Percentiles rank a stretch among this genome's conserved stretches.
Evolutionary conservation across 805 yeast species (phyloP).

Genomic region (Debaryomyces castellii): DNA sequence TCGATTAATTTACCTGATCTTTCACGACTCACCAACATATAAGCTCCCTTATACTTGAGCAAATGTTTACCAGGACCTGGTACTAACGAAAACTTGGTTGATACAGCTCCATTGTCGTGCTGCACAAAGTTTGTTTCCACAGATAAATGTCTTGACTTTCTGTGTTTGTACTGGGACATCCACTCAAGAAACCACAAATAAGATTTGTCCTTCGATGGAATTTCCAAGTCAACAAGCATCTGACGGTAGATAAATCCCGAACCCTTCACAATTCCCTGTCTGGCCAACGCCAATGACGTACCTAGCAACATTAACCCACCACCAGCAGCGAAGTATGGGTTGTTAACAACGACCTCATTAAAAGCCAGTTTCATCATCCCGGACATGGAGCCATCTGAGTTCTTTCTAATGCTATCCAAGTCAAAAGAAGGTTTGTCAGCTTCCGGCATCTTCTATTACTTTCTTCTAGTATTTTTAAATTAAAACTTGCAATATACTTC

Average conservation of each 20-base stretch:
- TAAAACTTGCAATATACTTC: neutral
- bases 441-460: neutral
- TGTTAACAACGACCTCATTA: conserved; percentile 57
- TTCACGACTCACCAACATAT: conserved; percentile 84
- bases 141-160: conserved; percentile 79
- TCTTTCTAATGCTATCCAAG: conserved; percentile 31
- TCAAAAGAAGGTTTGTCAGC: conserved; percentile 16
- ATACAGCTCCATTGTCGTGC: conserved; percentile 89
- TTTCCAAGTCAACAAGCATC: conserved; percentile 86
- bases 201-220: conserved; percentile 89
- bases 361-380: conserved; percentile 40
- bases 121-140: conserved; percentile 86
- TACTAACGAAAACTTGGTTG: conserved; percentile 84
- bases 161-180: conserved; percentile 82
- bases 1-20: conserved; percentile 87
- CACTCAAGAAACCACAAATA: conserved; percentile 94
- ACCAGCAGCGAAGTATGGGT: conserved; percentile 98
- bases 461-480: neutral
- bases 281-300: conserved; percentile 76
- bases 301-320: conserved; percentile 96
- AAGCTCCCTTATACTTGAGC: conserved; percentile 81
- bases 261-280: conserved; percentile 63
- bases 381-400: conserved; percentile 37
- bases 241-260: conserved; percentile 76
- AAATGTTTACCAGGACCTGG: conserved; percentile 98